phyloP scores from a whole-genome alignment of 164 flowering plant species.

The Kingdonia uniflora region DNA sequence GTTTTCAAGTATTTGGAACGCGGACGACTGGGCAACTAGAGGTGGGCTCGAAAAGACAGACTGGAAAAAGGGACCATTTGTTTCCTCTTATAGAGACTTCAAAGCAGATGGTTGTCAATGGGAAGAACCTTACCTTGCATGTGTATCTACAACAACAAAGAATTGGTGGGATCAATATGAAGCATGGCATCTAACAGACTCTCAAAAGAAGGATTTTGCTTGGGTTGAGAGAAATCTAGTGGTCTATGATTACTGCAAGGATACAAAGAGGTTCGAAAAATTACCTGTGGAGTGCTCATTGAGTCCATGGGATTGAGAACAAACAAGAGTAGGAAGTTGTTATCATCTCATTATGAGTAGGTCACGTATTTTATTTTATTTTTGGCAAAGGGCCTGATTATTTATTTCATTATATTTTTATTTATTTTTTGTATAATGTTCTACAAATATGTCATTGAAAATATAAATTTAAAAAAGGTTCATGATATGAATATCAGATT shows the following conservation, averaged over 20 bases:
- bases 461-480: too few relatives aligned
- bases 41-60: constrained; percentile 94
- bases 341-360: too few relatives aligned
- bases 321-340: too few relatives aligned
- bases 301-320: constrained; percentile 55
- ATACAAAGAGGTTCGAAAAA: constrained; percentile 39
- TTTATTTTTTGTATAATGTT: too few relatives aligned
- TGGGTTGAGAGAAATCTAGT: constrained; percentile 90
- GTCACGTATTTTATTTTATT: too few relatives aligned
- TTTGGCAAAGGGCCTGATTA: too few relatives aligned
- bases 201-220: constrained; percentile 58
- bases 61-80: constrained; percentile 90
- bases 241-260: constrained; percentile 80
- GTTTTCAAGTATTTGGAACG: constrained; percentile 97
- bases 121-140: constrained; percentile 79
- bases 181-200: constrained; percentile 65
- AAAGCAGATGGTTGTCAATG: constrained; percentile 74
- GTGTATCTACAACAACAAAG: constrained; percentile 72
- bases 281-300: constrained; percentile 67
- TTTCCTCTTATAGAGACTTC: constrained; percentile 82
- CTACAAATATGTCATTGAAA: too few relatives aligned
- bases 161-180: constrained; percentile 88
- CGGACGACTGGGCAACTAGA: constrained; percentile 96
- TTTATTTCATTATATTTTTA: too few relatives aligned
- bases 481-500: too few relatives aligned